Evolutionary conservation across 805 yeast genomes (phyloP).

Genomic region (Saccharomyces mikatae): DNA sequence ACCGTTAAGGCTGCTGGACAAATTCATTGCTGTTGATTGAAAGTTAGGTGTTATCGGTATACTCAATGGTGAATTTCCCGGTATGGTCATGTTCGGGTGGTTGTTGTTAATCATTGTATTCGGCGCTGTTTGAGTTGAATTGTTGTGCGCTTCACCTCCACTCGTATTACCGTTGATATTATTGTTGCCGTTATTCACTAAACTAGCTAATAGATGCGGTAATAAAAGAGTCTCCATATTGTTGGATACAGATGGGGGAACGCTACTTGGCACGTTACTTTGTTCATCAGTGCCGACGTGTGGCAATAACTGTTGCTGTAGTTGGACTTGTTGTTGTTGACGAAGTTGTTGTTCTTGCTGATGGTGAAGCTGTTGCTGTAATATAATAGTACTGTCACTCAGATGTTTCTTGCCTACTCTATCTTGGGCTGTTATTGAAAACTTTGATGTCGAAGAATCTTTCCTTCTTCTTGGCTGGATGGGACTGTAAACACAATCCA

Average conservation of each 20-base stretch:
- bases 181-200: constrained; percentile 12
- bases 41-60: constrained; percentile 3
- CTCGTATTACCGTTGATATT: constrained; percentile 11
- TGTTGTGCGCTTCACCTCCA: not conserved
- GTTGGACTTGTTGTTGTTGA: constrained; percentile 14
- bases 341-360: constrained; percentile 11
- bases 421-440: not conserved
- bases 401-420: not conserved
- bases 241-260: not conserved
- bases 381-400: constrained; percentile 21
- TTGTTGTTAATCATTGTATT: not conserved
- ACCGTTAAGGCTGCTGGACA: constrained; percentile 6
- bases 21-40: constrained; percentile 9
- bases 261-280: not conserved
- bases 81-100: not conserved
- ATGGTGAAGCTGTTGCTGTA: not conserved
- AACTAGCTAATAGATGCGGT: not conserved
- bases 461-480: constrained; percentile 21
- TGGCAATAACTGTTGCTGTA: constrained; percentile 19
- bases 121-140: not conserved
- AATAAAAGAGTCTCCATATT: not conserved
- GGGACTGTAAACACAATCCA: constrained; percentile 59
- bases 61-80: not conserved
- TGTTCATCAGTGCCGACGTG: constrained; percentile 5
- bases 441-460: constrained; percentile 2